These are phyloP conservation scores for Citrus maxima DNA, from an alignment of 345 rosid genomes.

Conservation along the genomic window DNA sequence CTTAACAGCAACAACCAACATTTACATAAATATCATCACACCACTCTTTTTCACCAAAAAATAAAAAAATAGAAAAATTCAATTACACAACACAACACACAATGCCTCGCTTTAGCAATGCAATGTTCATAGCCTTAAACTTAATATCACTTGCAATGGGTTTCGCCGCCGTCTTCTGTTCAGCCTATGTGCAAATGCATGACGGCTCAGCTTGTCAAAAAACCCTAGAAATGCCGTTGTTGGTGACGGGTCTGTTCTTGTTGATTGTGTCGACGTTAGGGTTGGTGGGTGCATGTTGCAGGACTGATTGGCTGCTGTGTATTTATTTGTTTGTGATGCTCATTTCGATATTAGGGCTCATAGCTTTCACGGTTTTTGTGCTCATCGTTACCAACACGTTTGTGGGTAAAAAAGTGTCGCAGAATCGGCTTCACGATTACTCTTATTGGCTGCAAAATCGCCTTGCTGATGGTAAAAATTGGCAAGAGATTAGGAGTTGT, in stretches of 20 bases:
- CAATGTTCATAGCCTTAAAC: constrained; percentile 5
- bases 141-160: constrained; percentile 13
- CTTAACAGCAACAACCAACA: not conserved
- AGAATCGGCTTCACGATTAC: constrained; percentile 26
- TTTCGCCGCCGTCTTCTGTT: constrained; percentile 9
- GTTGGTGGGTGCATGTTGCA: constrained; percentile 23
- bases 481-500: constrained; percentile 29
- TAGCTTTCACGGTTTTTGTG: constrained; percentile 13
- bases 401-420: constrained; percentile 17
- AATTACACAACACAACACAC: not conserved
- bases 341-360: constrained; percentile 14
- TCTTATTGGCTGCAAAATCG: constrained; percentile 24
- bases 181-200: constrained; percentile 4
- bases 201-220: constrained; percentile 25
- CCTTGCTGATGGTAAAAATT: constrained; percentile 15
- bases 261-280: constrained; percentile 28
- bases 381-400: constrained; percentile 26
- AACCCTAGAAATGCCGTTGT: constrained; percentile 22
- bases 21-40: not conserved
- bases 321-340: constrained; percentile 22
- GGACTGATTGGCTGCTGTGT: constrained; percentile 15
- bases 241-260: constrained; percentile 18
- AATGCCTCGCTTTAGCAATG: not conserved
- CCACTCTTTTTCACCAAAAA: not conserved
- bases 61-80: not conserved